Base-by-base conservation (phyloP, 345 rosid species). In the Melaleuca alternifolia region DNA sequence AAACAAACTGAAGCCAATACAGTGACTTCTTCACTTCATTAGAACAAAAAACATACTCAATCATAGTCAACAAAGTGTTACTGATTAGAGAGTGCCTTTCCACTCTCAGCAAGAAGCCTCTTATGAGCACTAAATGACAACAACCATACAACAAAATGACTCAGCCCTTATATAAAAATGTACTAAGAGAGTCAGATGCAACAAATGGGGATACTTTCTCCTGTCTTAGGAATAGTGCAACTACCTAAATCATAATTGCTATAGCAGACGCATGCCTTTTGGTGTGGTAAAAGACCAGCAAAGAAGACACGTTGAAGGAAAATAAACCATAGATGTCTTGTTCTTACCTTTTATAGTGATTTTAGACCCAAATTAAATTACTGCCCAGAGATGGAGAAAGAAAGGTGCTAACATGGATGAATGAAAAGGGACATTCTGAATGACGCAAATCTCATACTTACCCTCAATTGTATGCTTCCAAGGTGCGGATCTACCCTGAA, bases 381-480 rank as follows among this genome's bases (percentile, higher is more conserved):
- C 44, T 28, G 84, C 56, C 84, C 54, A 83, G 44, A 9, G 23
- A 83, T 46, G 44, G 24, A 50, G 59, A 51, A 83, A 15, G 41
- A 84, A 54, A 84, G 41, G 56, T 37, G 18, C 46, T 3, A 26
- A 62, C 56, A 41, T 37, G 54, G 48, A 26, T 20, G 77, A 65
- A 65, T 37, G 46, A 30, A 15, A 30, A 65, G 46, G 1, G 5
- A 65, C 77, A 37, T 33, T 37, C 79, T 20, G 75, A 46, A 2
- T 11, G 24, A 30, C 11, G 30, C 79, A 71, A 18, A 71, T 37
- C 44, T 71, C 57, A 71, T 24, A 86, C 92, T 87, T 65, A 95
- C 98, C 99, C 94, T 97, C 99, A 71, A 97, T 90, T 9, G 98
- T 96, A 84, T 97, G 99, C 92, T 92, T 95, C 99, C 98, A 97